Evolutionary conservation across 169 alveolate genomes (phyloP), one percentile per base, ranked within the genome.

Genomic region (Hepatocystis sp.): DNA sequence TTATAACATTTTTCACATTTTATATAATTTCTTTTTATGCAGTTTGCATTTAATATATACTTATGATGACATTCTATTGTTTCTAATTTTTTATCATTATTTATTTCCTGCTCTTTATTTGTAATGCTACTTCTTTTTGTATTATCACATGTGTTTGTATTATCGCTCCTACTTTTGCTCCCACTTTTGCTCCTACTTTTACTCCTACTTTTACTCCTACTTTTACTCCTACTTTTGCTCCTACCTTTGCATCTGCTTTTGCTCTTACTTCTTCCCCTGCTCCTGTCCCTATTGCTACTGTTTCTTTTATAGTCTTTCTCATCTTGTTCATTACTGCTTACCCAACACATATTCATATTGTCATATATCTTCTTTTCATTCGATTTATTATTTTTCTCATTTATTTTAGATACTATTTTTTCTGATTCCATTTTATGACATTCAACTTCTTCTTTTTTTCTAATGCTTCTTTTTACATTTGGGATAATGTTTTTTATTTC

Each of bases 21-120:
- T 17, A 63, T 1, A 28, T 63, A 81, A 63, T 81, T 81, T 30
- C 44, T 81, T 52, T 81, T 81, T 40, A 81, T 49, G 27, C 68
- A 55, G 13, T 34, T 64, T 27, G 39, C 89, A 51, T 32, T 81
- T 63, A 81, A 28, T 36, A 25, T 27, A 28, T 81, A 81, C 19
- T 49, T 60, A 51, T 81, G 89, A 13, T 64, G 34, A 28, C 89
- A 81, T 1, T 30, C 23, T 49, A 30, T 27, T 36, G 25, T 13
- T 1, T 23, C 47, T 10, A 10, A 7, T 36, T 36, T 10, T 7
- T 5, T 36, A 36, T 36, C 10, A 36, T 10, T 10, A 5, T 36
- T 36, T 36, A 27, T 21, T 32, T 36, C 39, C 17, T 17, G 4
- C 39, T 39, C 42, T 13, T 58, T 32, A 25, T 28, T 11, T 23